phyloP scores from a whole-genome alignment of 306 rosid species.

The Erythrophleum fordii region DNA sequence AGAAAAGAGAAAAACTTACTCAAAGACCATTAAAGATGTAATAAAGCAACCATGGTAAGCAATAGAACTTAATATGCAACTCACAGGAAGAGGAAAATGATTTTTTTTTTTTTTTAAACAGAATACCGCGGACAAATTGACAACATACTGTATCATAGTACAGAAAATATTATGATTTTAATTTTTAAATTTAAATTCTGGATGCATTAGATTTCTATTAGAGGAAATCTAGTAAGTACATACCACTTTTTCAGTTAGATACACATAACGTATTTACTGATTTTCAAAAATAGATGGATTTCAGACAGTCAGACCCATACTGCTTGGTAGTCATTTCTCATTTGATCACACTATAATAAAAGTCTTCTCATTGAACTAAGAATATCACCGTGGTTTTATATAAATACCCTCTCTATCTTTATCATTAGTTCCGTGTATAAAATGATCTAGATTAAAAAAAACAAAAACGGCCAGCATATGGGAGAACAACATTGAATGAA shows the following conservation, averaged over 20 bases:
- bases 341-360: neutral
- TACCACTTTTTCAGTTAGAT: neutral
- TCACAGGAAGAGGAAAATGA: neutral
- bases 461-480: neutral
- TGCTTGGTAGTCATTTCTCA: neutral
- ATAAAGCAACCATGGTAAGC: neutral
- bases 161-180: neutral
- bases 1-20: neutral
- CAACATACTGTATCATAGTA: neutral
- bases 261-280: no score
- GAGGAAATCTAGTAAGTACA: neutral
- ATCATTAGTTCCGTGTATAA: neutral
- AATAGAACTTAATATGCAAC: neutral
- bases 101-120: neutral
- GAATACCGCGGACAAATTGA: no score
- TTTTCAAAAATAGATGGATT: no score
- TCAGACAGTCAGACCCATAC: neutral
- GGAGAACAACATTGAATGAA: slow-evolving; percentile 25
- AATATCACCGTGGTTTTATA: neutral
- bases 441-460: neutral
- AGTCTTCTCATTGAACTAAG: neutral
- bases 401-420: neutral
- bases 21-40: neutral
- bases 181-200: neutral
- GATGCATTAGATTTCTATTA: neutral